A percentile compares a stretch with the other conserved stretches of the same genome.
Evolutionary conservation across 306 rosid species (phyloP).

Genomic region (Cucurbita maxima): DNA sequence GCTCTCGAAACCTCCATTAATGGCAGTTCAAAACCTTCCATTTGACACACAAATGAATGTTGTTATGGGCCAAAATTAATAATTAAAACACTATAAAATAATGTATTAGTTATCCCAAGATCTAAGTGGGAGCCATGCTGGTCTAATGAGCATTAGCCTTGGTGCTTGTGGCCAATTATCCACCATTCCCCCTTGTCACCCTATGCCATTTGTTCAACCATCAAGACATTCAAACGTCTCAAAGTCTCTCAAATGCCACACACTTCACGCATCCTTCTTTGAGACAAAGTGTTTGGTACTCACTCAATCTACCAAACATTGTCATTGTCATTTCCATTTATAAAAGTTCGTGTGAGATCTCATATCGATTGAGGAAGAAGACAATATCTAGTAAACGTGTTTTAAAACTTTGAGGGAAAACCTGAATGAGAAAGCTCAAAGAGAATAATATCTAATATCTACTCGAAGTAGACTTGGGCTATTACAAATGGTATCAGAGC

Average conservation of each 20-base stretch:
- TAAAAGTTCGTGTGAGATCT: too few relatives aligned
- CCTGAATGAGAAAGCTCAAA: too few relatives aligned
- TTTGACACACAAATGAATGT: not conserved
- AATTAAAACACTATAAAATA: not conserved
- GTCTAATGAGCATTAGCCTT: conserved; percentile 50
- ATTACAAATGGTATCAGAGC: too few relatives aligned
- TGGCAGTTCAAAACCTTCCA: not conserved
- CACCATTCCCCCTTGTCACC: conserved; percentile 15
- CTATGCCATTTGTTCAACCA: conserved; percentile 19
- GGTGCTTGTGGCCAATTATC: conserved; percentile 46
- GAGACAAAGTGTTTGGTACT: not conserved
- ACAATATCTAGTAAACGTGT: too few relatives aligned
- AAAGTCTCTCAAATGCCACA: not conserved
- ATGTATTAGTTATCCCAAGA: conserved; percentile 35
- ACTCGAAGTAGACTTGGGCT: too few relatives aligned
- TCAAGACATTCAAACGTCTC: not conserved
- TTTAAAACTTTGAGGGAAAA: too few relatives aligned
- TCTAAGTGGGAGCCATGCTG: conserved; percentile 48
- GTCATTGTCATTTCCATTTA: not conserved
- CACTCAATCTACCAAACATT: not conserved
- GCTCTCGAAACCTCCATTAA: not conserved
- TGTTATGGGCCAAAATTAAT: not conserved
- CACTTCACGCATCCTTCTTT: not conserved
- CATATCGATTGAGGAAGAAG: too few relatives aligned
- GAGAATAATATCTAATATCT: too few relatives aligned